Evolutionary conservation across 106 monocot genomes (phyloP).

Genomic region (Ottelia alismoides): DNA sequence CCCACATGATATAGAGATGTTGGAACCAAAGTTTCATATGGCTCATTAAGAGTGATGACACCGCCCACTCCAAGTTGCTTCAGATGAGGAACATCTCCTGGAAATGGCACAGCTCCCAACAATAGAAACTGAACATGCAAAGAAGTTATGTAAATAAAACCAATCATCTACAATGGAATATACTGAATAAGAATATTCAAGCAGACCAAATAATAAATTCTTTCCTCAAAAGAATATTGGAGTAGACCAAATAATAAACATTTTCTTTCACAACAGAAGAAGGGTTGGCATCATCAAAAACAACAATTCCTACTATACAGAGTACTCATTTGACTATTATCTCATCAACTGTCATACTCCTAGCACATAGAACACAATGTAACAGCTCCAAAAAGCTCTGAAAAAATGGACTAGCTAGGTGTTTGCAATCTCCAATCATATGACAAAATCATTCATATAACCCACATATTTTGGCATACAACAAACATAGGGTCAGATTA

Average conservation of each 20-base stretch:
- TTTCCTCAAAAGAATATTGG: no score
- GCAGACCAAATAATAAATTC: background rate
- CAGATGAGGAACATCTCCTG: constrained; percentile 63
- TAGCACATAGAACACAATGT: no score
- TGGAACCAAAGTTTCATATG: constrained; percentile 86
- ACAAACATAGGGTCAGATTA: no score
- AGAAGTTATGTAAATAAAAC: background rate
- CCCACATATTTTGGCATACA: no score
- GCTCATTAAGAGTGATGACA: constrained; percentile 84
- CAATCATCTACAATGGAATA: background rate
- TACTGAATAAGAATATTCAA: background rate
- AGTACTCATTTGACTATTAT: no score
- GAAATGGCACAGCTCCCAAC: constrained; percentile 96
- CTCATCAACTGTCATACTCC: no score
- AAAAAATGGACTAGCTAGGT: no score
- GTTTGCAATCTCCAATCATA: no score
- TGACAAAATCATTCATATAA: no score
- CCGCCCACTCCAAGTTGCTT: constrained; percentile 82
- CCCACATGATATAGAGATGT: constrained; percentile 66
- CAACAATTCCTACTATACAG: no score
- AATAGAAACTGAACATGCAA: constrained; percentile 53
- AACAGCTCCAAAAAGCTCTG: no score
- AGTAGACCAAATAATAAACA: no score
- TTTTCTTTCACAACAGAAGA: background rate
- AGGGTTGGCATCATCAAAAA: background rate